These are phyloP conservation scores for Parafenestella ontariensis DNA, from an alignment of 2,329 filamentous ascomycete genomes.

Conservation along the genomic window DNA sequence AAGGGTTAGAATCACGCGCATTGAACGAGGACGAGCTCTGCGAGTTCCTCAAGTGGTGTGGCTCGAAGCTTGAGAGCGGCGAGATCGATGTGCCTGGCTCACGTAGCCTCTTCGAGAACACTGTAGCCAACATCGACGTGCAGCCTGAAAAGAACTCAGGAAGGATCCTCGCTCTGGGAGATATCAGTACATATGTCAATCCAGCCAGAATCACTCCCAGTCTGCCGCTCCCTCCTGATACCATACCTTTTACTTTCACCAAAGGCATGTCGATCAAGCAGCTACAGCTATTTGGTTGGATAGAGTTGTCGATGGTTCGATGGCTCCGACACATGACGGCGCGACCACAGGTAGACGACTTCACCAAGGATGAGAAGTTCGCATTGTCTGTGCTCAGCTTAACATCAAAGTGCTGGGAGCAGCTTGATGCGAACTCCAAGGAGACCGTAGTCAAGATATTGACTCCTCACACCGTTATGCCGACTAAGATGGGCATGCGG, in stretches of 20 bases:
- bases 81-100: conserved; percentile 75
- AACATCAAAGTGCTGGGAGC: conserved; percentile 89
- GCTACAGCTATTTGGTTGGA: conserved; percentile 84
- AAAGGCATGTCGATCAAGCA: conserved; percentile 70
- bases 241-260: conserved; percentile 85
- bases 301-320: conserved; percentile 79
- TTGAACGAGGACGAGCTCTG: conserved; percentile 78
- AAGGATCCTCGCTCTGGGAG: conserved; percentile 77
- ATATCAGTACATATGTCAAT: conserved; percentile 77
- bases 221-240: conserved; percentile 79
- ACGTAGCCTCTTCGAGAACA: conserved; percentile 76
- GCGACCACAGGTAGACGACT: conserved; percentile 63
- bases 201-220: conserved; percentile 81
- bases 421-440: conserved; percentile 71
- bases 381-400: conserved; percentile 78
- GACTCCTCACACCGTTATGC: conserved; percentile 75
- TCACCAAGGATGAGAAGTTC: conserved; percentile 76
- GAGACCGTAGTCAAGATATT: conserved; percentile 70
- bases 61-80: conserved; percentile 72
- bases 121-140: conserved; percentile 70
- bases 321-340: conserved; percentile 81
- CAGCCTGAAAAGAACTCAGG: conserved; percentile 63
- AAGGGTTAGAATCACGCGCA: conserved; percentile 82
- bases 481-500: conserved; percentile 89
- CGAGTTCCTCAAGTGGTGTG: conserved; percentile 85